Conservation (phyloP, 768 basidiomycete species). For the Mycena galopus region DNA sequence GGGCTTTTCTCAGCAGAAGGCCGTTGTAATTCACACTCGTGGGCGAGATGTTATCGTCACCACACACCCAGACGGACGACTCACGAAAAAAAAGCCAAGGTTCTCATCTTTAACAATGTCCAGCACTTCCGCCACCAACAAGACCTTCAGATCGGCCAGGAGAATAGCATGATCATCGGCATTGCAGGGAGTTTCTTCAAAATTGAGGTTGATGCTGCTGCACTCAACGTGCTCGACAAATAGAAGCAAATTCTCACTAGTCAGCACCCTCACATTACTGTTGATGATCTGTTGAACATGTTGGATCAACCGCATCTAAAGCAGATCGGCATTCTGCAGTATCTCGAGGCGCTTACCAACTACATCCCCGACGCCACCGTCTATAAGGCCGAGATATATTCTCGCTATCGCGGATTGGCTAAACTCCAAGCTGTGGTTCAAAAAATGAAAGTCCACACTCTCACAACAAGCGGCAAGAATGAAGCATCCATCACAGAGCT, state of each 20-base stretch:
- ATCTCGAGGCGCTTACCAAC: slow-evolving; percentile 41
- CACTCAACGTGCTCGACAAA: slow-evolving; percentile 42
- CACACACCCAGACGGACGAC: not conserved
- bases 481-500: slow-evolving; percentile 46
- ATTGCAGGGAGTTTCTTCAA: not conserved
- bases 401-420: slow-evolving; percentile 37
- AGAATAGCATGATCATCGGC: not conserved
- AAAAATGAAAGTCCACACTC: not conserved
- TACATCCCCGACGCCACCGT: slow-evolving; percentile 42
- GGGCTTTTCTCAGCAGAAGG: too few relatives aligned
- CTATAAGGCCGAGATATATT: slow-evolving; percentile 36
- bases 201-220: slow-evolving; percentile 29
- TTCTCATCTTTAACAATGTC: not conserved
- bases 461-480: slow-evolving; percentile 42
- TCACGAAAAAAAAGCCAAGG: not conserved
- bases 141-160: not conserved
- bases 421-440: not conserved
- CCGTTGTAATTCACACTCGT: too few relatives aligned
- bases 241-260: slow-evolving; percentile 7
- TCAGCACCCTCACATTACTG: slow-evolving; percentile 34
- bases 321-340: slow-evolving; percentile 44
- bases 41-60: too few relatives aligned
- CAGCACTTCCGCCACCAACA: not conserved
- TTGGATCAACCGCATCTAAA: slow-evolving; percentile 44
- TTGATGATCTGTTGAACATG: slow-evolving; percentile 38